These are phyloP conservation scores for Pythium periplocum DNA, from an alignment of 352 stramenopile species.

Conservation along the genomic window DNA sequence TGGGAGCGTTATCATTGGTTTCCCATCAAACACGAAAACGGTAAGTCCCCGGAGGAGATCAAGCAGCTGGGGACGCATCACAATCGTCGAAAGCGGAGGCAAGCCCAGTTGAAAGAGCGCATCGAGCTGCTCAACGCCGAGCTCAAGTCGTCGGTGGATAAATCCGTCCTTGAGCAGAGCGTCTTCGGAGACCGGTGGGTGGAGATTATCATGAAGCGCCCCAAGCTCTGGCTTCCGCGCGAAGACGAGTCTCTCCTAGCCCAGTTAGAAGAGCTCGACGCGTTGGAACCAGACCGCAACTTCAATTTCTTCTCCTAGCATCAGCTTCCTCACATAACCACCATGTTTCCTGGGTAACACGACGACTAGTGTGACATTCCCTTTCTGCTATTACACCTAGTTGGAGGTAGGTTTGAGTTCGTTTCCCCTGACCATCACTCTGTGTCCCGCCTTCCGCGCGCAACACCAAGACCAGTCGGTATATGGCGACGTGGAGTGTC, in stretches of 20 bases:
- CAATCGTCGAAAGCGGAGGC: slow-evolving; percentile 36
- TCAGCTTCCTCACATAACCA: no score
- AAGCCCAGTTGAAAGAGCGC: slow-evolving; percentile 25
- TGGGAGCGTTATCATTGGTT: slow-evolving; percentile 50
- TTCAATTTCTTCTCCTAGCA: slow-evolving; percentile 8
- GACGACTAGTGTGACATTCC: no score
- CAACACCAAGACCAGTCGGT: not conserved
- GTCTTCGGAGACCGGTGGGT: slow-evolving; percentile 30
- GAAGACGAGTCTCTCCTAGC: slow-evolving; percentile 28
- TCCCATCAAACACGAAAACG: slow-evolving; percentile 40
- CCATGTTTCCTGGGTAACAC: no score
- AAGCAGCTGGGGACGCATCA: slow-evolving; percentile 25
- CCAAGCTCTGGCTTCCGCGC: slow-evolving; percentile 35
- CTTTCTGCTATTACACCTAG: not conserved
- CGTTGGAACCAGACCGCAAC: slow-evolving; percentile 28
- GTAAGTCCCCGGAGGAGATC: slow-evolving; percentile 20
- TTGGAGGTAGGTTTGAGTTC: slow-evolving; percentile 1
- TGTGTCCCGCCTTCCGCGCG: slow-evolving; percentile 2
- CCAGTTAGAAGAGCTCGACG: slow-evolving; percentile 30
- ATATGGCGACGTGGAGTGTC: no score
- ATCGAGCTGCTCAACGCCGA: slow-evolving; percentile 23
- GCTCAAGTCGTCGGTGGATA: slow-evolving; percentile 22
- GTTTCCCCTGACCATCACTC: slow-evolving; percentile 14
- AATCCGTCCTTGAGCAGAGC: slow-evolving; percentile 26
- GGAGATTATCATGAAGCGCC: slow-evolving; percentile 25